A percentile compares a stretch with the other conserved stretches of the same genome.
Evolutionary conservation across 768 basidiomycete genomes (phyloP).

Genomic region (Hygrocybe punicea): DNA sequence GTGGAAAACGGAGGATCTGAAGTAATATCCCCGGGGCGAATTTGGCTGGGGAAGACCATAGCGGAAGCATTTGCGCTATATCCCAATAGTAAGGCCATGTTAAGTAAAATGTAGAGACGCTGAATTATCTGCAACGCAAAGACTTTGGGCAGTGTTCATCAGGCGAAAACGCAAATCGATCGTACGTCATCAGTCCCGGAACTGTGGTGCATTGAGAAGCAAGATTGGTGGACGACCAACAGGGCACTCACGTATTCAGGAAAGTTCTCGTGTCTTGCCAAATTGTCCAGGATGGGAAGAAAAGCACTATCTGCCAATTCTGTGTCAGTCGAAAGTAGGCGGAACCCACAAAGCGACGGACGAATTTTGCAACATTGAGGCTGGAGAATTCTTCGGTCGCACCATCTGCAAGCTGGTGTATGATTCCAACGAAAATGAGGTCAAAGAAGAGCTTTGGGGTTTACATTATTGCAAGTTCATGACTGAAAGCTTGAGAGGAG

Average conservation of each 20-base stretch:
- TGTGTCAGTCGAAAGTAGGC: background rate
- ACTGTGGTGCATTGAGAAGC: background rate
- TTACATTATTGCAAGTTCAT: background rate
- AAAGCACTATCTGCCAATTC: background rate
- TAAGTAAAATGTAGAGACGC: slow-evolving; percentile 3
- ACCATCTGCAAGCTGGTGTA: slow-evolving; percentile 5
- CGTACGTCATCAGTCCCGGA: background rate
- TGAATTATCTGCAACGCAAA: background rate
- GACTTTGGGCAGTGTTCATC: background rate
- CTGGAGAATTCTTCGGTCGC: slow-evolving; percentile 1
- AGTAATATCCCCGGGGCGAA: background rate
- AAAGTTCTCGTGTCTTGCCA: slow-evolving; percentile 2
- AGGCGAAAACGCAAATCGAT: background rate
- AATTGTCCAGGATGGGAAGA: slow-evolving; percentile 2
- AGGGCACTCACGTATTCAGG: background rate
- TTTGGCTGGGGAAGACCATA: background rate
- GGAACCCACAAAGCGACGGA: background rate
- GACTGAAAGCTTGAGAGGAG: too few relatives aligned
- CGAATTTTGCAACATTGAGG: background rate
- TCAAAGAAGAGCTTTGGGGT: slow-evolving; percentile 5
- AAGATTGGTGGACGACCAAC: background rate
- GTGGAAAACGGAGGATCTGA: background rate
- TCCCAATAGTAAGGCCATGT: slow-evolving; percentile 4
- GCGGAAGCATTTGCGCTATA: slow-evolving; percentile 1
- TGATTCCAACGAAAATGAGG: slow-evolving; percentile 7